These are phyloP conservation scores for Neofusicoccum ribis DNA, from an alignment of 2,329 filamentous ascomycete species.

Conservation along the genomic window DNA sequence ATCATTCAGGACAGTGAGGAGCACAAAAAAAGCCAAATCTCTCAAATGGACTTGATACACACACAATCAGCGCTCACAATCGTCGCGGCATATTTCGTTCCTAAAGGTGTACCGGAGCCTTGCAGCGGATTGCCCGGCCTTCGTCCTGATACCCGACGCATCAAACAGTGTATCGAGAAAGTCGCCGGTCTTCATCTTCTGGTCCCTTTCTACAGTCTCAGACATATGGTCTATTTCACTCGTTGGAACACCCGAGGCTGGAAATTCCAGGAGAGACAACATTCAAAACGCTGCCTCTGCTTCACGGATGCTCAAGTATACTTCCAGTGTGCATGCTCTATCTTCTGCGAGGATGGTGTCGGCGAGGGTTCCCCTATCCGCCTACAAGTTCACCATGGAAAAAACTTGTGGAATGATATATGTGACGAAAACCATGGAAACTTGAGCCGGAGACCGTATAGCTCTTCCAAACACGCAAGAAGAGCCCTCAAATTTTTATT, in stretches of 20 bases:
- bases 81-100: neutral
- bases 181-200: neutral
- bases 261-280: conserved; percentile 24
- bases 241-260: conserved; percentile 15
- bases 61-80: conserved; percentile 7
- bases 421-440: neutral
- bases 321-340: conserved; percentile 19
- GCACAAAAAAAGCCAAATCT: neutral
- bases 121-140: neutral
- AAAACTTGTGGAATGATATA: neutral
- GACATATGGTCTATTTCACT: neutral
- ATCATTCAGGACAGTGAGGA: conserved; percentile 17
- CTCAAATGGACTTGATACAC: conserved; percentile 12
- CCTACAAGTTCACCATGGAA: neutral
- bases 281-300: conserved; percentile 20
- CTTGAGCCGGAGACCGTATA: neutral
- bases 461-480: neutral
- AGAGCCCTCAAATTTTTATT: neutral
- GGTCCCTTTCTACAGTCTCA: neutral
- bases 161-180: neutral
- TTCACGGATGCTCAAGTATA: conserved; percentile 18
- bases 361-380: neutral
- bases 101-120: neutral
- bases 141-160: neutral
- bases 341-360: neutral